Base-by-base conservation (phyloP, 1,139 yeast genomes). In the Pichia norvegensis region DNA sequence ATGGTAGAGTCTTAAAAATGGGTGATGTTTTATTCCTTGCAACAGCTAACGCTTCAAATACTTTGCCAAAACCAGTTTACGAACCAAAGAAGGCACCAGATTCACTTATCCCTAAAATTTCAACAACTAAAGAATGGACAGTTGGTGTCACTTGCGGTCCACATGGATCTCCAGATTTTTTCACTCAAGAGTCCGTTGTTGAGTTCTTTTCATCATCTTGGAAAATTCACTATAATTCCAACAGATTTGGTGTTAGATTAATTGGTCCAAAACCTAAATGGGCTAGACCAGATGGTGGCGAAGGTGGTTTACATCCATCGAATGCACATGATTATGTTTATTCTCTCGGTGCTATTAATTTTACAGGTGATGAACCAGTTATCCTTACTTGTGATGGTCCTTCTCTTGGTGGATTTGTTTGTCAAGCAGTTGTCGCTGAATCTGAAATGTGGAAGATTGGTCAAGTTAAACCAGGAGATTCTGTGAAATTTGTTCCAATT, bases 391-490 rank as follows among this genome's bases (percentile, higher is more conserved):
- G 96, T 61, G 98, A 92, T 67, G 97, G 97, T 51, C 97, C 97
- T 43, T 85, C 96, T 14, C 76, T 92, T 52, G 97, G 97, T 59
- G 98, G 98, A 1, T 92, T 92, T 62, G 97, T 92, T 35, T 92
- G 97, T 67, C 85, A 87, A 60, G 97, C 95, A 6, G 97, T 90
- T 48, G 95, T 92, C 52, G 85, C 87, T 25, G 95, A 88, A 63
- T 87, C 95, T 31, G 98, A 92, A 68, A 79, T 92, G 84, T 92
- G 97, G 97, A 92, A 92, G 69, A 85, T 92, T 62, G 98, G 98
- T 45, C 97, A 92, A 69, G 90, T 85, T 43, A 88, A 85, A 65
- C 97, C 97, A 7, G 97, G 97, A 60, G 97, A 90, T 59, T 58
- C 65, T 49, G 79, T 92, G 53, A 77, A 77, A 57, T 92, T 92